Evolutionary conservation across 768 basidiomycete genomes (phyloP).

Genomic region (Macrolepiota albuminosa): DNA sequence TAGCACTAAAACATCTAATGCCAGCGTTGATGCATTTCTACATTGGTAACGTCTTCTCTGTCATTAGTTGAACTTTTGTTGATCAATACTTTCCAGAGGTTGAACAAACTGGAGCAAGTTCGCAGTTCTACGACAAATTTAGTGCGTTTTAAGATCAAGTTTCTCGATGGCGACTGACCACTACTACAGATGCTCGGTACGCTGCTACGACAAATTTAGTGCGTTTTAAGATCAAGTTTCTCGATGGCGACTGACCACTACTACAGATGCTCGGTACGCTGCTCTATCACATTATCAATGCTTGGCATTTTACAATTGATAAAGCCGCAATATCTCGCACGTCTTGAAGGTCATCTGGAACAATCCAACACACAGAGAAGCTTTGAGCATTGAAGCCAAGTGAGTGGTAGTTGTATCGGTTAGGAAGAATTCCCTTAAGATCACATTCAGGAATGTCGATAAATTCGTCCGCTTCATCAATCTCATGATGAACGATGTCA

Average conservation of each 20-base stretch:
- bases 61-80: not conserved
- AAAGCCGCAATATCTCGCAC: constrained; percentile 81
- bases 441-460: constrained; percentile 64
- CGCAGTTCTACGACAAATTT: constrained; percentile 98
- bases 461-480: constrained; percentile 96
- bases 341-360: constrained; percentile 90
- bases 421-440: not conserved
- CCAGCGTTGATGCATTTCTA: constrained; percentile 91
- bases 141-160: constrained; percentile 45
- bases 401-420: constrained; percentile 25
- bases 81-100: constrained; percentile 57
- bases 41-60: constrained; percentile 56
- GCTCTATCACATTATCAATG: not conserved
- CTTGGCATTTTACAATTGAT: not conserved
- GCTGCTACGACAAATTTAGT: constrained; percentile 90
- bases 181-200: constrained; percentile 13
- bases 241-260: not conserved
- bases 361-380: constrained; percentile 83
- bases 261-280: constrained; percentile 14
- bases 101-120: constrained; percentile 95
- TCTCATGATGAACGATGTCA: constrained; percentile 98
- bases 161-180: not conserved
- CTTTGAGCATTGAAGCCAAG: constrained; percentile 77
- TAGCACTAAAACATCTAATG: constrained; percentile 88
- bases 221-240: constrained; percentile 25